Base-by-base conservation (phyloP, 2,329 filamentous ascomycete species). In the Coniella lustricola region DNA sequence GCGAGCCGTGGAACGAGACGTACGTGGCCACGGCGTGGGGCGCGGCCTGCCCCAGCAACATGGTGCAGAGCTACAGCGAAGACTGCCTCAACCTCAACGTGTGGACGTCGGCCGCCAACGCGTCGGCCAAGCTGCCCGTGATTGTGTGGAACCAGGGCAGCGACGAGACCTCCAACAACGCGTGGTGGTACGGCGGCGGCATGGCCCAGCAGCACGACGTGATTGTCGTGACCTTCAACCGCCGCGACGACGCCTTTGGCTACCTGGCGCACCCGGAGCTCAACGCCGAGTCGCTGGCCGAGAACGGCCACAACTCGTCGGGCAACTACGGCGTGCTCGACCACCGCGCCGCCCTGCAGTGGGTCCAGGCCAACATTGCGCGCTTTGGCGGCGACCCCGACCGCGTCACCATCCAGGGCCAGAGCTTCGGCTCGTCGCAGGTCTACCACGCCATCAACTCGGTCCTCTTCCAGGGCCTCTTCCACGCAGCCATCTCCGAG, bases 81-180 rank as follows among this genome's bases (percentile, higher is more conserved):
- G 62, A 65, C 51, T 64, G 63, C 43, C 54, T 66, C 32, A 62
- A 59, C 42, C 53, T 66, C 32, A 65, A 64, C 48, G 54, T 66
- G 42, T 65, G 60, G 62, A 61, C 58, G 9, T 55, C 59, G 1
- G 61, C 60, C 21, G 58, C 56, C 37, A 57, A 55, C 9, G 52
- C 54, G 1, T 38, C 51, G 10, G 54, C 54, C 12, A 59, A 62
- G 40, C 53, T 62, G 10, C 62, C 64, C 9, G 63, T 65, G 9
- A 52, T 62, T 21, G 53, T 60, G 22, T 60, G 57, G 55, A 59
- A 49, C 14, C 41, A 45, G 35, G 47, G 53, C 41, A 53, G 39
- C 12, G 47, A 49, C 35, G 47, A 49, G 41, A 49, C 47, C 1
- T 45, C 47, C 13, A 20, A 45, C 25, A 17, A 39, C 17, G 12